A percentile compares a stretch with the other conserved stretches of the same genome.
phyloP scores from a whole-genome alignment of 108 stramenopile species.

The Skeletonema costatum region DNA sequence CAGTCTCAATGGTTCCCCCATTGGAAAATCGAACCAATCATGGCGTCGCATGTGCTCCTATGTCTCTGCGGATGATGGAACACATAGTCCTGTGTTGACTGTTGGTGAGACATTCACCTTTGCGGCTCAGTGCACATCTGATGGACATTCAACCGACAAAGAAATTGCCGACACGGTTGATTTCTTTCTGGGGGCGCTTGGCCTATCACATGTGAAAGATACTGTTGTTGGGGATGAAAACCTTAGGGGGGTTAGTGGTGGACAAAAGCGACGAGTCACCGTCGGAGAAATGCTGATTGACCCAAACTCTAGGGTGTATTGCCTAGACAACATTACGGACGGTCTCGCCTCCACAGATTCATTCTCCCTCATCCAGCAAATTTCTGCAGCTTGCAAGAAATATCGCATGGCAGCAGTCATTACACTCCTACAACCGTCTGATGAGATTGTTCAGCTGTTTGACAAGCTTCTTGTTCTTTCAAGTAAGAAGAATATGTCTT shows the following conservation, averaged over 20 bases:
- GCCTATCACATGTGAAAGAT: conserved; percentile 61
- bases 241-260: conserved; percentile 61
- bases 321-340: conserved; percentile 54
- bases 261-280: conserved; percentile 60
- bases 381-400: not conserved
- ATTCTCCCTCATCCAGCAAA: conserved; percentile 20
- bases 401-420: conserved; percentile 13
- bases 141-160: not conserved
- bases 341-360: conserved; percentile 46
- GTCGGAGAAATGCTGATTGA: conserved; percentile 53
- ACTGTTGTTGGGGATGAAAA: conserved; percentile 75
- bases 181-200: conserved; percentile 39
- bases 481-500: conserved; percentile 4
- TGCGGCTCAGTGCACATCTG: conserved; percentile 38
- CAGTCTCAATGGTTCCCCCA: conserved; percentile 35
- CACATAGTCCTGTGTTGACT: conserved; percentile 47
- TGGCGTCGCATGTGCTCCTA: conserved; percentile 48
- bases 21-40: conserved; percentile 26
- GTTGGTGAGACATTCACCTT: conserved; percentile 51
- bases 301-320: conserved; percentile 11
- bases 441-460: conserved; percentile 41
- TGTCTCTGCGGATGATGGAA: conserved; percentile 36
- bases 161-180: conserved; percentile 24
- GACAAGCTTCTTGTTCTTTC: conserved; percentile 46
- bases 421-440: conserved; percentile 42